Base-by-base conservation (phyloP, 192 early-diverging fungal species). In the Thamnidium elegans region DNA sequence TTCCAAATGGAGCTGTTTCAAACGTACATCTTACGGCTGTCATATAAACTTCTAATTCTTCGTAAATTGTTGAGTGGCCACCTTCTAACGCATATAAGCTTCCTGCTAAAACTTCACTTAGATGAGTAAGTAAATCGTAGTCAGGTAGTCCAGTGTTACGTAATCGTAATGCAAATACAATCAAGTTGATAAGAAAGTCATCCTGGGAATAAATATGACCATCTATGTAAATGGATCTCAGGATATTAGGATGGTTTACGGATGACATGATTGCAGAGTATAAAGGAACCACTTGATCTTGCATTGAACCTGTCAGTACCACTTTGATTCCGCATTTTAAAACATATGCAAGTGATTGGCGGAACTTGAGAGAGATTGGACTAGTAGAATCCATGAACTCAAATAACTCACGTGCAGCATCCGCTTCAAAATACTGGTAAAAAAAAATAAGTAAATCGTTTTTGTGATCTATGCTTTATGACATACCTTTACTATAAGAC, bases 211-310 rank as follows among this genome's bases (percentile, higher is more conserved):
- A 95, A 54, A 93, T 89, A n/a, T 77, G 81, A 11, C 90, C 92
- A 62, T 94, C 91, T 63, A 99, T 91, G 58, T 97, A 96, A 4
- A 97, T 80, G 14, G 93, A 90, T 17, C 97, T 90, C 52, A 92
- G 87, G 6, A 99, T 86, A 39, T 90, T 87, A 1, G 89, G 90
- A 56, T 94, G 92, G 20, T 79, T 73, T 13, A 87, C 70, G 0
- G 81, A 78, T 14, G 85, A 81, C 67, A 92, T 75, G 42, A 90
- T 77, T 1, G 86, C 86, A 5, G 92, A 90, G 74, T 94, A 90
- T 39, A 94, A 76, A 4, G 96, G 96, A 0, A 99, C 96, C 0
- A 96, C 96, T 70, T 99, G 94, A 69, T 99, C 96, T 59, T 95
- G 91, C 93, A 95, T 90, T 2, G 87, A 89, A 1, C 89, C 95